Percentiles rank a stretch among this genome's conserved stretches.
Evolutionary conservation across 1,139 yeast species (phyloP).

Genomic region (Yamadazyma songkhlaensis): DNA sequence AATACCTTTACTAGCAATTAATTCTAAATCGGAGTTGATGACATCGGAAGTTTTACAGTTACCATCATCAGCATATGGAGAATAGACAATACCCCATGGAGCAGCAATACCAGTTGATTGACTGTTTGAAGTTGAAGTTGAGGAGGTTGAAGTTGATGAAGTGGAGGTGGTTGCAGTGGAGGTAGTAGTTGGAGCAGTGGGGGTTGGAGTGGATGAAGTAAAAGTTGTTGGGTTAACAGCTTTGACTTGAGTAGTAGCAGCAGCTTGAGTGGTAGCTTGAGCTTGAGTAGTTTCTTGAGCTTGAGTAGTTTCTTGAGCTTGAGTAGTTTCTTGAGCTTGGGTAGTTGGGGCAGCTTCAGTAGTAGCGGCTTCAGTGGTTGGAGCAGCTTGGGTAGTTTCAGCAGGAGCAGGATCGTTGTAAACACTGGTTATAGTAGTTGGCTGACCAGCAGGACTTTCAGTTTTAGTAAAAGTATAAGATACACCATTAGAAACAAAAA

Average conservation of each 20-base stretch:
- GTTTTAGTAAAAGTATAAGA: constrained; percentile 59
- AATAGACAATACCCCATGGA: constrained; percentile 68
- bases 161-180: constrained; percentile 11
- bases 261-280: constrained; percentile 11
- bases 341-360: constrained; percentile 9
- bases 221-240: constrained; percentile 9
- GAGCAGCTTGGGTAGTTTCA: constrained; percentile 8
- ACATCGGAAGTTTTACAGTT: constrained; percentile 58
- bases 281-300: constrained; percentile 12
- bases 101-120: constrained; percentile 16
- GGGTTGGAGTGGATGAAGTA: constrained; percentile 10
- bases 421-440: constrained; percentile 31
- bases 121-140: constrained; percentile 14
- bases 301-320: constrained; percentile 11
- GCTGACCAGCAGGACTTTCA: constrained; percentile 30
- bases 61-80: constrained; percentile 72
- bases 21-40: constrained; percentile 57
- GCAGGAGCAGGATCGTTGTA: constrained; percentile 14
- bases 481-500: constrained; percentile 58
- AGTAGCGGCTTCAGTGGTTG: constrained; percentile 14
- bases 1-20: constrained; percentile 61
- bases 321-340: constrained; percentile 8
- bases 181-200: constrained; percentile 12
- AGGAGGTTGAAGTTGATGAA: constrained; percentile 14
- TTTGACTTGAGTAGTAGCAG: constrained; percentile 4